A percentile compares a stretch with the other conserved stretches of the same genome.
Evolutionary conservation across 192 early-diverging fungal genomes (phyloP).

Genomic region (Umbelopsis ramanniana): DNA sequence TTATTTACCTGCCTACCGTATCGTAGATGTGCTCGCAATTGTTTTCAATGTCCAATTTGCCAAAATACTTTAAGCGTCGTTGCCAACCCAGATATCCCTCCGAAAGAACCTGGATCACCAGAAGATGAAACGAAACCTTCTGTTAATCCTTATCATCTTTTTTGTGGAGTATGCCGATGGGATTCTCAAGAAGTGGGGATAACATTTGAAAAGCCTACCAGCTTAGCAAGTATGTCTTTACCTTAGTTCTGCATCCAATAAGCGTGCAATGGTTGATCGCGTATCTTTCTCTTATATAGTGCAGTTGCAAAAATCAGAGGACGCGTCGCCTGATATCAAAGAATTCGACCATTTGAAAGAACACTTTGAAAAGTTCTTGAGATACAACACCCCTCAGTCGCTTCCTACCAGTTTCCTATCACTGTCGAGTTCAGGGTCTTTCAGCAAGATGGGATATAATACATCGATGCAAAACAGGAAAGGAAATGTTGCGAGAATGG

Average conservation of each 20-base stretch:
- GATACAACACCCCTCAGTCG: slow-evolving; percentile 45
- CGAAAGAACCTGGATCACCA: slow-evolving; percentile 20
- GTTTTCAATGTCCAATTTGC: slow-evolving; percentile 92
- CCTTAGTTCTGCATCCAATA: not conserved
- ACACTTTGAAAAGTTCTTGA: slow-evolving; percentile 81
- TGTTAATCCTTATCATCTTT: slow-evolving; percentile 67
- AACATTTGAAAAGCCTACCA: slow-evolving; percentile 92
- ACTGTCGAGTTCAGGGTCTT: slow-evolving; percentile 34
- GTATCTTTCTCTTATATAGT: slow-evolving; percentile 37
- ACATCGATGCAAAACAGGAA: slow-evolving; percentile 12
- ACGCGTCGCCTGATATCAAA: slow-evolving; percentile 64
- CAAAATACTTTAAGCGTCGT: slow-evolving; percentile 78
- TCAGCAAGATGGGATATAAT: slow-evolving; percentile 38
- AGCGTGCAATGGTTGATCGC: not conserved
- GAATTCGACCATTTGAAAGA: slow-evolving; percentile 88
- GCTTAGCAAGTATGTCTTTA: slow-evolving; percentile 71
- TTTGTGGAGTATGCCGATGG: slow-evolving; percentile 92
- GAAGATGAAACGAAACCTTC: slow-evolving; percentile 6
- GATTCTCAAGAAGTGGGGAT: slow-evolving; percentile 90
- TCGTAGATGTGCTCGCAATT: slow-evolving; percentile 85
- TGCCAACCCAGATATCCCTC: slow-evolving; percentile 51
- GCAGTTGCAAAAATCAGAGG: slow-evolving; percentile 84
- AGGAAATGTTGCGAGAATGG: slow-evolving; percentile 35
- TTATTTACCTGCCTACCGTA: not conserved
- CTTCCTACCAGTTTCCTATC: slow-evolving; percentile 38